Base-by-base conservation (phyloP, 805 yeast genomes). In the Myxozyma lipomycoides region DNA sequence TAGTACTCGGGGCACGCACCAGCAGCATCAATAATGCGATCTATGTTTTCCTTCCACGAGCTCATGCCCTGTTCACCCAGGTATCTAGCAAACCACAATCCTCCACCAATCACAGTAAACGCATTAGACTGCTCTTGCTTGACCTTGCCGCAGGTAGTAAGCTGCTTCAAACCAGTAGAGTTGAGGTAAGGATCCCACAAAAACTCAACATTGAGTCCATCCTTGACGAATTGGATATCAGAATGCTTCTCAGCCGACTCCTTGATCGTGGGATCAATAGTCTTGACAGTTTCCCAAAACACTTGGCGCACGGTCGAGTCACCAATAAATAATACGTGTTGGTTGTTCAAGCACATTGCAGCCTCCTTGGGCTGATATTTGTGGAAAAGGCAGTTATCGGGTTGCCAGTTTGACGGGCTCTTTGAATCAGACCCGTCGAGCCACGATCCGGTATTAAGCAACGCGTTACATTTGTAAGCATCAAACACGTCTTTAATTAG, bases 271-370 rank as follows among this genome's bases (percentile, higher is more conserved):
- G 61, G 62, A 43, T 60, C 61, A n/a, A 60, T 32, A 6, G 45
- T 40, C 25, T 40, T 45, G 37, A 55, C 61, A 22, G 59, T 51
- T 2, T 56, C 62, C 59, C 61, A 59, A 37, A 59, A 60, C 19
- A 55, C 24, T 38, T 56, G 56, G n/a, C 63, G 52, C 24, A 56
- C 60, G 35, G 61, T 56, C 17, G 63, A 60, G 52, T 60, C 63
- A 22, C 63, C 63, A 23, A 54, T 49, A 32, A 59, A 60, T 12
- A 60, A 41, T 15, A 59, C 47, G n/a, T 56, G 49, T 39, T 57
- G 46, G 43, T 50, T 37, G 7, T 25, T 18, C 32, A 60, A 48
- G 24, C 63, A 60, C n/a, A 45, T 24, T 15, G 45, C 39, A 19
- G 54, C 51, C 4, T 58, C 58, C 9, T 40, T 46, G 18, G 45